Conservation (phyloP, 2,329 filamentous ascomycete species). For the Coniochaeta hoffmannii region DNA sequence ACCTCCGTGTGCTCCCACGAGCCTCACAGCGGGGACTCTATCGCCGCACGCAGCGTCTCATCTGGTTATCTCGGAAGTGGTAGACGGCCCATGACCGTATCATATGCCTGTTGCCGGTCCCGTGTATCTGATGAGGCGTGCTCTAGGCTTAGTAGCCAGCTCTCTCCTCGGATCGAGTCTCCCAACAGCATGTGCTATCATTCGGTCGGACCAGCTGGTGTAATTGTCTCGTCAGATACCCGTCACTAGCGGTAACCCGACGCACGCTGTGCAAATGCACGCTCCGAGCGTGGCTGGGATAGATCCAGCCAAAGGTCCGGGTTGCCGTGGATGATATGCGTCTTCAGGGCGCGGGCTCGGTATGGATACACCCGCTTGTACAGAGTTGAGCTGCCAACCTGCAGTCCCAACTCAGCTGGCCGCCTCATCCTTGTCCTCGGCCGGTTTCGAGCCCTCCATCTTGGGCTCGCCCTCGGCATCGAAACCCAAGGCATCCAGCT, state of each 20-base stretch:
- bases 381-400: background rate
- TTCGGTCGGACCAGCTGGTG: too few species aligned
- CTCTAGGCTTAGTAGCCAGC: too few species aligned
- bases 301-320: background rate
- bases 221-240: background rate
- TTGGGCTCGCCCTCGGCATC: constrained; percentile 65
- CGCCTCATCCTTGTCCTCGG: background rate
- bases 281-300: background rate
- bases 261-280: background rate
- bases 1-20: too few species aligned
- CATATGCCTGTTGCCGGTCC: too few species aligned
- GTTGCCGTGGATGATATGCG: background rate
- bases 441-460: constrained; percentile 7
- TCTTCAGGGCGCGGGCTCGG: background rate
- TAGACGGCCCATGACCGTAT: too few species aligned
- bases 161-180: too few species aligned
- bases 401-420: background rate
- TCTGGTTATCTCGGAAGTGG: too few species aligned
- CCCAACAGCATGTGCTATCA: too few species aligned
- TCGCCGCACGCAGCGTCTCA: too few species aligned
- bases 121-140: too few species aligned
- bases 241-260: background rate
- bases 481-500: constrained; percentile 79
- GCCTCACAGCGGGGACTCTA: too few species aligned
- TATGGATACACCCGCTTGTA: background rate